Percentiles rank a stretch among this genome's conserved stretches.
Conservation (phyloP, 2,329 filamentous ascomycete species). For the Arthrobotrys conoides region DNA sequence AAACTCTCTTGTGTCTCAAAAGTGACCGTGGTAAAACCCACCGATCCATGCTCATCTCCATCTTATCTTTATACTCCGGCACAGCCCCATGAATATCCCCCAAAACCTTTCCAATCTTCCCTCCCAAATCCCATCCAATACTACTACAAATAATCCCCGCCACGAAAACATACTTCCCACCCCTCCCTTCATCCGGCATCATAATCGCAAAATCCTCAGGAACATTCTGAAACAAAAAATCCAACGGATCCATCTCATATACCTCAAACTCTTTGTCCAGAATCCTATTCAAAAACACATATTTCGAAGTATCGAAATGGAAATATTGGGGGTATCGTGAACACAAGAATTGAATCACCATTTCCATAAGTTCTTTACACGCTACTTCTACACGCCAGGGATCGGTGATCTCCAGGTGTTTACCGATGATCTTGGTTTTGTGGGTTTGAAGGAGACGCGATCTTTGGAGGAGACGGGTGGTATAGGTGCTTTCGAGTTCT, state of each 20-base stretch:
- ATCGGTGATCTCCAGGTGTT: constrained; percentile 73
- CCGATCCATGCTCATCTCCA: constrained; percentile 89
- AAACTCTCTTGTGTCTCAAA: too few relatives aligned
- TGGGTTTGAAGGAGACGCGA: constrained; percentile 76
- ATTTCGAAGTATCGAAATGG: constrained; percentile 67
- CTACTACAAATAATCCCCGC: constrained; percentile 84
- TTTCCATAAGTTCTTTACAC: constrained; percentile 90
- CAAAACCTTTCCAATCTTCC: constrained; percentile 80
- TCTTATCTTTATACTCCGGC: constrained; percentile 88
- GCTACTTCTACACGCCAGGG: constrained; percentile 73
- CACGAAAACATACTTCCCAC: constrained; percentile 79
- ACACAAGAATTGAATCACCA: constrained; percentile 83
- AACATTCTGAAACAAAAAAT: constrained; percentile 80
- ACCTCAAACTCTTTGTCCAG: constrained; percentile 76
- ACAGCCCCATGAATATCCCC: constrained; percentile 80
- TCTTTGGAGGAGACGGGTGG: constrained; percentile 77
- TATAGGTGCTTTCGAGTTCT: constrained; percentile 84
- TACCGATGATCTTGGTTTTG: constrained; percentile 76
- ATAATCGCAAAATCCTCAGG: constrained; percentile 88
- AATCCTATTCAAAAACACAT: constrained; percentile 76
- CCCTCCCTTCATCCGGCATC: constrained; percentile 76
- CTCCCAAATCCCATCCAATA: constrained; percentile 82
- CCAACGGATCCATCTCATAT: constrained; percentile 75
- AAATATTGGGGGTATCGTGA: constrained; percentile 84
- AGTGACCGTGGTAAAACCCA: too few relatives aligned